Conservation (phyloP, 306 rosid genomes). For the Cercis canadensis region DNA sequence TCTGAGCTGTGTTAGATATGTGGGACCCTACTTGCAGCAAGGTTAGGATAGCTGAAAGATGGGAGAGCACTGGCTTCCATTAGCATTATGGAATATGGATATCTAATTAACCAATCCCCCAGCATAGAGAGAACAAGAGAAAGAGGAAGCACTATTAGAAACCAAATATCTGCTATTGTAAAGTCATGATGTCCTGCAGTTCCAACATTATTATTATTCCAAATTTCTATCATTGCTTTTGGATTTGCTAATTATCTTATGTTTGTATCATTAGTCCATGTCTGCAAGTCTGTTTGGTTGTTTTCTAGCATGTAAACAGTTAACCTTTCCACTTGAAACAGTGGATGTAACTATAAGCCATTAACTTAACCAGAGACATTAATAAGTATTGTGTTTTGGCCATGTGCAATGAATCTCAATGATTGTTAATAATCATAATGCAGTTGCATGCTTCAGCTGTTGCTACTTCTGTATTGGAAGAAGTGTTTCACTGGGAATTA, state of each 20-base stretch:
- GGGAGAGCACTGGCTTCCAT: constrained; percentile 5
- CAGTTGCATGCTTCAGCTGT: neutral
- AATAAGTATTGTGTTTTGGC: neutral
- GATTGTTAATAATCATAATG: neutral
- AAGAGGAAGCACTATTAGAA: neutral
- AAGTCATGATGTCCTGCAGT: constrained; percentile 12
- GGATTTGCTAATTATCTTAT: neutral
- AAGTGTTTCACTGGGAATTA: constrained; percentile 9
- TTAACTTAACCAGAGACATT: constrained; percentile 6
- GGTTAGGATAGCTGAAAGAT: constrained; percentile 18
- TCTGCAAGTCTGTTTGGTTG: neutral
- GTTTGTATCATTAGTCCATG: neutral
- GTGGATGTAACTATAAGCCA: constrained; percentile 9
- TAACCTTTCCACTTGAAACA: constrained; percentile 8
- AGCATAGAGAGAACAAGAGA: neutral
- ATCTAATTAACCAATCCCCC: neutral
- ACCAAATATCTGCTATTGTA: neutral
- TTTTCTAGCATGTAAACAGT: neutral
- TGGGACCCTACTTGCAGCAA: constrained; percentile 8
- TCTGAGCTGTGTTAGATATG: constrained; percentile 3
- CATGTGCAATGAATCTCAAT: neutral
- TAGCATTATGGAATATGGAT: constrained; percentile 7
- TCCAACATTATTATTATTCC: neutral
- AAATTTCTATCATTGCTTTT: constrained; percentile 11
- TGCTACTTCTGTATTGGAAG: neutral